Evolutionary conservation across 2,329 filamentous ascomycete genomes (phyloP).

Genomic region (Plenodomus lindquistii): DNA sequence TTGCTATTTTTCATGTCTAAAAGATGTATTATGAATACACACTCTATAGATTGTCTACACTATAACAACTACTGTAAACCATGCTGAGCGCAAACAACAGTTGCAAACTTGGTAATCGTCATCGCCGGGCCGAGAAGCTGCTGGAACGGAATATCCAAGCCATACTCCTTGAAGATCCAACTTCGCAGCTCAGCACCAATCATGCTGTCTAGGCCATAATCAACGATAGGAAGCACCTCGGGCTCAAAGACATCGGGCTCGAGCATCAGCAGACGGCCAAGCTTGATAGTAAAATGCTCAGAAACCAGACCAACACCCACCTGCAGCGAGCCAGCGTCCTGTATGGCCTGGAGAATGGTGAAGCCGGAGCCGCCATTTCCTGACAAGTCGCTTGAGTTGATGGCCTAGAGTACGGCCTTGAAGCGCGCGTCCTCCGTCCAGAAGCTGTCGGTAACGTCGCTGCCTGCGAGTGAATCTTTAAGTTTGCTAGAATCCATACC

Average conservation of each 20-base stretch:
- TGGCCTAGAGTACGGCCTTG: neutral
- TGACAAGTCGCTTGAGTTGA: too few relatives aligned
- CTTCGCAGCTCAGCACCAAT: slow-evolving; percentile 12
- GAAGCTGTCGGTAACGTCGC: neutral
- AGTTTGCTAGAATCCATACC: neutral
- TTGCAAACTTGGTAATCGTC: neutral
- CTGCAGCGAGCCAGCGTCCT: neutral
- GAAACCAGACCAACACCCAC: neutral
- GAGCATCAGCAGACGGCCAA: neutral
- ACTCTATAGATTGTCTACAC: too few relatives aligned
- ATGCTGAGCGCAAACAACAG: too few relatives aligned
- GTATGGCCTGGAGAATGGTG: neutral
- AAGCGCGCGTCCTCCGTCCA: neutral
- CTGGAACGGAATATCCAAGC: slow-evolving; percentile 3
- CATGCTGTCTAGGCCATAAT: slow-evolving; percentile 16
- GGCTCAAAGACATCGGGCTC: neutral
- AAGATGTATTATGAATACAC: too few relatives aligned
- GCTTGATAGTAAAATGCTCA: neutral
- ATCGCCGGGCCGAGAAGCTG: neutral
- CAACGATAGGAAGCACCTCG: neutral
- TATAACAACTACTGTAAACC: too few relatives aligned
- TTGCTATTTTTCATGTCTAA: too few relatives aligned
- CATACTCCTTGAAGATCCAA: slow-evolving; percentile 13
- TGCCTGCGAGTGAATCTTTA: neutral
- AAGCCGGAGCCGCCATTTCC: too few relatives aligned